Conservation (phyloP, 208 protist genomes). For the Naegleria fowleri region DNA sequence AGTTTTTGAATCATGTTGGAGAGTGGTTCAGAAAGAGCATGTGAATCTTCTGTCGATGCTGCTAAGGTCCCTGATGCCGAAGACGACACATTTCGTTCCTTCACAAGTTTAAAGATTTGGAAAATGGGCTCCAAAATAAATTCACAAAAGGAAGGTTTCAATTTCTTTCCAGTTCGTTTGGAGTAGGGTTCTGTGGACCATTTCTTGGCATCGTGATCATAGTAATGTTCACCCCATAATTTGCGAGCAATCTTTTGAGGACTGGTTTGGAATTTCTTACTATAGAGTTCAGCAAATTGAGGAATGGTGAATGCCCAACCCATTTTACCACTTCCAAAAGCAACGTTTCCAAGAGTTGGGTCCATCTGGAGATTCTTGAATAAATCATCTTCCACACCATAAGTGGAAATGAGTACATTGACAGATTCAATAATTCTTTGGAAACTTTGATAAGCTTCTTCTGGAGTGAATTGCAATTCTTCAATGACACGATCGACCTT, state of each 20-base stretch:
- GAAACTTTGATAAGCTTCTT: conserved; percentile 71
- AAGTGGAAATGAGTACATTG: conserved; percentile 95
- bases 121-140: conserved; percentile 97
- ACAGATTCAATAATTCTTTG: conserved; percentile 75
- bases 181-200: conserved; percentile 53
- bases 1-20: too few relatives aligned
- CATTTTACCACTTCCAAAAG: conserved; percentile 96
- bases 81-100: conserved; percentile 87
- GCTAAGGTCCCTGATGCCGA: conserved; percentile 79
- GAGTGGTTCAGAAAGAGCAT: conserved; percentile 33
- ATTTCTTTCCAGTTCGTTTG: conserved; percentile 48
- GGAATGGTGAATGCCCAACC: conserved; percentile 97
- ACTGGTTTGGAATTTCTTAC: conserved; percentile 85
- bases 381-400: conserved; percentile 86
- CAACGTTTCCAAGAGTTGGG: conserved; percentile 82
- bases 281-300: conserved; percentile 86
- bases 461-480: conserved; percentile 82
- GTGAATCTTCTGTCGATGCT: conserved; percentile 65
- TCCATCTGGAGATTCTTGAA: conserved; percentile 87
- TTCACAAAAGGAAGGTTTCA: conserved; percentile 81
- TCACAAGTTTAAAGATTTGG: conserved; percentile 84
- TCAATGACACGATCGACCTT: conserved; percentile 95
- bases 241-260: conserved; percentile 61
- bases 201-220: conserved; percentile 74
- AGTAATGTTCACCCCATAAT: conserved; percentile 91